Base-by-base conservation (phyloP, 129 eudicot genomes). In the Artemisia annua region DNA sequence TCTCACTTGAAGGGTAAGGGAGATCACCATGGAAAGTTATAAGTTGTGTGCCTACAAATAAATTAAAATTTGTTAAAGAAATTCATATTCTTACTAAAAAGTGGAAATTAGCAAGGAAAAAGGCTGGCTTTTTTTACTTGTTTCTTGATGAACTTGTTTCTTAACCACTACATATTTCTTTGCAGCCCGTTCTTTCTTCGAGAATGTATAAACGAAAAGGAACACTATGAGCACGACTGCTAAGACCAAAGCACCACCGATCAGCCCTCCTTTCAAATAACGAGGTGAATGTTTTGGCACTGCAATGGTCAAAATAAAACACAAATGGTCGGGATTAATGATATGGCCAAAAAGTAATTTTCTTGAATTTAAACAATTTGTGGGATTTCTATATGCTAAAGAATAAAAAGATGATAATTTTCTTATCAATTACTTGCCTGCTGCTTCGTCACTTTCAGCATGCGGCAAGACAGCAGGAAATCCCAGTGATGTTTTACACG, bases 381-480 rank as follows among this genome's bases (percentile, higher is more conserved):
- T 48, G 18, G 73, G 62, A 59, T 48, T 68, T 68, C n/a, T 7
- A 49, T 4, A 13, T 17, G 46, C 10, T 15, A 76, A 18, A 48
- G 11, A 18, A 50, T 15, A 7, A 24, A 63, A 51, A 67, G 22
- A 73, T 14, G 22, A 28, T 18, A 39, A 7, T 39, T 15, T 19
- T 46, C 14, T 15, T 15, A 46, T 22, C 63, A 9, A 66, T 10
- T 18, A 59, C 85, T 75, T 84, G 85, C 98, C 96, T 80, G 89
- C 75, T 69, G 85, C 97, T 80, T 88, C 84, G 64, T 94, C 89
- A 81, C 97, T 90, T 73, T 79, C 93, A 63, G 93, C 98, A 79
- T 82, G 97, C 7, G 98, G 98, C 70, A 94, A 83, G 12, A 94
- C 98, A 26, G 89, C 98, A 12, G 98, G 98, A 80, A 94, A 94